Percentiles rank a stretch among this genome's conserved stretches.
phyloP scores from a whole-genome alignment of 2,329 filamentous ascomycete species.

The Calonectria hawksworthii region DNA sequence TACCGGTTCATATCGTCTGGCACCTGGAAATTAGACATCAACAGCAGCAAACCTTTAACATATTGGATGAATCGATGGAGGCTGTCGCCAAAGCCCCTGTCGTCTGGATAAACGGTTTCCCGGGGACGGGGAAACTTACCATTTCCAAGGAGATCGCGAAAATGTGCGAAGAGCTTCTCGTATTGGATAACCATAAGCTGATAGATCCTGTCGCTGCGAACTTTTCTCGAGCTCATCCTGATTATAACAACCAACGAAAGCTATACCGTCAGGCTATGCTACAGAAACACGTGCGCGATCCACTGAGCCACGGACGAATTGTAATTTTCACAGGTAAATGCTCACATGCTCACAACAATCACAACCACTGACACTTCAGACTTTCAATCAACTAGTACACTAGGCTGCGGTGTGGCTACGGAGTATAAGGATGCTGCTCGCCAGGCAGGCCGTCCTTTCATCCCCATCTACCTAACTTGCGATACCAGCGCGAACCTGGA shows the following conservation, averaged over 20 bases:
- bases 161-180: background rate
- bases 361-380: too few relatives aligned
- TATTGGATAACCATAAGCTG: background rate
- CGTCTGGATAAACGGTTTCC: background rate
- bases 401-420: background rate
- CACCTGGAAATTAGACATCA: background rate
- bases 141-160: background rate
- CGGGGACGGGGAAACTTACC: background rate
- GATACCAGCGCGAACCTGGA: background rate
- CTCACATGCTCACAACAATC: background rate
- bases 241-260: background rate
- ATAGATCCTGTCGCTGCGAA: background rate
- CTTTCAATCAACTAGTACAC: background rate
- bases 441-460: background rate
- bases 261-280: background rate
- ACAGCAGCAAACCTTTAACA: background rate
- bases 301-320: background rate
- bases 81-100: background rate
- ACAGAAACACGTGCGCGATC: background rate
- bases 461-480: background rate
- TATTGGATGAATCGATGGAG: background rate
- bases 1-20: too few relatives aligned
- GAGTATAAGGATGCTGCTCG: background rate
- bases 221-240: background rate
- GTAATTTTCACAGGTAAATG: background rate